phyloP scores from a whole-genome alignment of 495 filamentous ascomycete species.

The Cetradonia linearis region DNA sequence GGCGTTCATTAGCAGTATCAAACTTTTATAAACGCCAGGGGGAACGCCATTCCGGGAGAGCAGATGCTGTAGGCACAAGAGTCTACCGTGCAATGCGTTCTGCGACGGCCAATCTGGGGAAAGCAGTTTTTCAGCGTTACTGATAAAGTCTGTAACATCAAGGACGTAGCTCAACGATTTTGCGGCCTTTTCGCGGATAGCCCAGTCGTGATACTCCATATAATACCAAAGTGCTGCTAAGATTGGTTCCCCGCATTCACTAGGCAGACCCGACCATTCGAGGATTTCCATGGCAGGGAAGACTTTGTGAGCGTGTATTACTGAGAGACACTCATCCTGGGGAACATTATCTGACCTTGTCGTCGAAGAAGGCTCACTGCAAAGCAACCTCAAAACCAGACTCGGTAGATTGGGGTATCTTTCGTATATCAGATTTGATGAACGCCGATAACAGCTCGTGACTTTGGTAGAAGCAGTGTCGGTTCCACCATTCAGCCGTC shows the following conservation, averaged over 20 bases:
- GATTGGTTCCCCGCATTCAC: constrained; percentile 33
- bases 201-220: constrained; percentile 70
- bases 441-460: constrained; percentile 18
- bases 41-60: constrained; percentile 26
- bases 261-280: constrained; percentile 36
- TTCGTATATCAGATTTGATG: constrained; percentile 35
- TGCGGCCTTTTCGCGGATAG: constrained; percentile 82
- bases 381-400: constrained; percentile 57
- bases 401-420: constrained; percentile 62
- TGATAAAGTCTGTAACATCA: constrained; percentile 40
- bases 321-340: background rate
- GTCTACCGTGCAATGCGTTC: constrained; percentile 55
- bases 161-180: constrained; percentile 63
- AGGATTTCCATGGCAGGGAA: constrained; percentile 86
- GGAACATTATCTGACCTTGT: background rate
- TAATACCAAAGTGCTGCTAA: constrained; percentile 41
- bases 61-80: constrained; percentile 43
- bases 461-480: constrained; percentile 18
- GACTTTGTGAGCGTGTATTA: constrained; percentile 20
- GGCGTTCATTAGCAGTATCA: constrained; percentile 27
- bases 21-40: constrained; percentile 26
- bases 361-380: constrained; percentile 18
- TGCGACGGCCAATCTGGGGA: constrained; percentile 33
- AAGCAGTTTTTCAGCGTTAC: constrained; percentile 41
- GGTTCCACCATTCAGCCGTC: constrained; percentile 34